Conservation (phyloP, 2,329 filamentous ascomycete species). For the Paramyrothecium roridum region DNA sequence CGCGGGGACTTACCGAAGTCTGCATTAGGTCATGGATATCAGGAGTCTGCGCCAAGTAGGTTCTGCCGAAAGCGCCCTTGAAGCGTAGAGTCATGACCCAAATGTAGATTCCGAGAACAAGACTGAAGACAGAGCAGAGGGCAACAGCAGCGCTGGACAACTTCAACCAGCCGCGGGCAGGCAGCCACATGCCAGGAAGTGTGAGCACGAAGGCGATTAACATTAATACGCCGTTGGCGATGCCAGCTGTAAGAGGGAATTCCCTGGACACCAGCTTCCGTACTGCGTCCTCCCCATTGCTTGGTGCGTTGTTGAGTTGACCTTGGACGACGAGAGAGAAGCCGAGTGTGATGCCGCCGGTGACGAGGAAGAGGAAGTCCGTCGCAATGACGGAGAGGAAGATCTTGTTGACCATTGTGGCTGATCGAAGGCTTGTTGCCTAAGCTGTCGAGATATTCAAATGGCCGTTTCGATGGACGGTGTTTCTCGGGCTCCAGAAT, state of each 20-base stretch:
- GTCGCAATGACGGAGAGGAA: constrained; percentile 44
- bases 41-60: constrained; percentile 58
- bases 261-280: constrained; percentile 49
- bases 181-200: constrained; percentile 68
- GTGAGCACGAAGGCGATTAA: constrained; percentile 68
- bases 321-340: constrained; percentile 52
- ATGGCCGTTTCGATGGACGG: not conserved
- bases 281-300: constrained; percentile 44
- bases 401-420: constrained; percentile 52
- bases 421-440: not conserved
- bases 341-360: constrained; percentile 51
- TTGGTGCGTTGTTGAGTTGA: constrained; percentile 37
- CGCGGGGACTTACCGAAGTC: constrained; percentile 50
- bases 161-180: constrained; percentile 68
- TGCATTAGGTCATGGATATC: constrained; percentile 67
- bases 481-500: not conserved
- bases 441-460: constrained; percentile 3
- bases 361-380: constrained; percentile 49
- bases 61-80: constrained; percentile 55
- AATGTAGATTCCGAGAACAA: constrained; percentile 63
- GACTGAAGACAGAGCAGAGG: constrained; percentile 60
- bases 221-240: constrained; percentile 70
- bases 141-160: constrained; percentile 62
- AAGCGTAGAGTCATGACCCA: constrained; percentile 73
- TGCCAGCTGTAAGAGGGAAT: constrained; percentile 61